Base-by-base conservation (phyloP, 768 basidiomycete genomes). In the Macrolepiota fuliginosa region DNA sequence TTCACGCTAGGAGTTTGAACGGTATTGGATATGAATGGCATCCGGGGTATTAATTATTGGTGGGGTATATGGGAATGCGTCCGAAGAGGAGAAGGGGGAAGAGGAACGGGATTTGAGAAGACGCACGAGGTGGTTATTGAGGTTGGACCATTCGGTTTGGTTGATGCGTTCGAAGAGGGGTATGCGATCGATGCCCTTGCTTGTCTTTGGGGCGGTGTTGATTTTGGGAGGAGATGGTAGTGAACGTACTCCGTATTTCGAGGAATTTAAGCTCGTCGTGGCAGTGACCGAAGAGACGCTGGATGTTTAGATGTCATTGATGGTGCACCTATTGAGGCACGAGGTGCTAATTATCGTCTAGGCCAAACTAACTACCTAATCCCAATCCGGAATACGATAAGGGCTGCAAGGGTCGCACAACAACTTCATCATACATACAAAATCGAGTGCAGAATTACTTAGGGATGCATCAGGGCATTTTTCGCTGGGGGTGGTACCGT, bases 81-180 rank as follows among this genome's bases (percentile, higher is more conserved):
- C 39, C n/a, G 39, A 40, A 17, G 15, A 17, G 13, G 39, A 40
- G n/a, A 15, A 40, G 3, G 15, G n/a, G n/a, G n/a, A 40, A 60
- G 51, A 22, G 53, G 58, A 22, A n/a, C n/a, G n/a, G n/a, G n/a
- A n/a, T n/a, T n/a, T n/a, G n/a, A n/a, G n/a, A n/a, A n/a, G n/a
- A n/a, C 58, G 58, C 10, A 25, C n/a, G 58, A 60, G 51, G 4
- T 60, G 50, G 35, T 9, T 4, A 12, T 60, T 53, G n/a, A 60
- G 51, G n/a, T 27, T 60, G 19, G 58, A 42, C 58, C 58, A 60
- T 42, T 60, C 58, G 37, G 39, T 36, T 42, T 32, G 46, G 19
- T 49, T 36, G 13, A 57, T 49, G 15, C 35, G 25, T 32, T n/a
- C n/a, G n/a, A n/a, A n/a, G n/a, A n/a, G n/a, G n/a, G n/a, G n/a